Percentiles rank a stretch among this genome's conserved stretches.
phyloP scores from a whole-genome alignment of 2,329 filamentous ascomycete genomes.

The Penicillium digitatum region DNA sequence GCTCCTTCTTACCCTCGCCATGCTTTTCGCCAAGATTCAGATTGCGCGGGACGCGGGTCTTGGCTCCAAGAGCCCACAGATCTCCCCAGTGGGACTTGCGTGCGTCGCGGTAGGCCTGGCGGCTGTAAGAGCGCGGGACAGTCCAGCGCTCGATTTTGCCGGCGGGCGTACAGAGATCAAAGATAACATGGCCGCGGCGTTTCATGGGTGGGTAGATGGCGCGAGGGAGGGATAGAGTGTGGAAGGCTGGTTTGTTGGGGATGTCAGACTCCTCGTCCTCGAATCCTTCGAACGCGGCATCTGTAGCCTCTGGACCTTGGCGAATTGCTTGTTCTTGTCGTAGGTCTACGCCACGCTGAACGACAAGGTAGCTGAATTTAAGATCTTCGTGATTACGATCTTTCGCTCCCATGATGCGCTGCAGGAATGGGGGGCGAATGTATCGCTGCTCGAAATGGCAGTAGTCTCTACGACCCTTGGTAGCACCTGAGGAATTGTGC shows the following conservation, averaged over 20 bases:
- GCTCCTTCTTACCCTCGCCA: conserved; percentile 41
- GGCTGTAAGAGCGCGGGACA: conserved; percentile 75
- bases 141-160: conserved; percentile 91
- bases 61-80: conserved; percentile 90
- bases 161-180: conserved; percentile 85
- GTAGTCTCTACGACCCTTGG: conserved; percentile 75
- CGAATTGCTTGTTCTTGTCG: conserved; percentile 42
- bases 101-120: conserved; percentile 83
- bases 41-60: conserved; percentile 65
- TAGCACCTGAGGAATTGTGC: conserved; percentile 69
- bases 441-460: conserved; percentile 90
- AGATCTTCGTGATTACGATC: conserved; percentile 84
- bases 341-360: conserved; percentile 69
- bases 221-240: conserved; percentile 71
- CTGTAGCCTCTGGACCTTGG: conserved; percentile 57
- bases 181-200: conserved; percentile 76
- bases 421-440: conserved; percentile 76
- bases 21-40: conserved; percentile 56
- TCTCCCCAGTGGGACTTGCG: conserved; percentile 90
- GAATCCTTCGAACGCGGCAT: conserved; percentile 69
- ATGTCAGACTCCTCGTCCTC: conserved; percentile 43
- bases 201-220: conserved; percentile 78
- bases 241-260: conserved; percentile 18
- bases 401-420: conserved; percentile 63
- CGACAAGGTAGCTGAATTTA: conserved; percentile 81